A percentile compares a stretch with the other conserved stretches of the same genome.
phyloP scores from a whole-genome alignment of 2,329 filamentous ascomycete genomes.

The Neofusicoccum laricinum region DNA sequence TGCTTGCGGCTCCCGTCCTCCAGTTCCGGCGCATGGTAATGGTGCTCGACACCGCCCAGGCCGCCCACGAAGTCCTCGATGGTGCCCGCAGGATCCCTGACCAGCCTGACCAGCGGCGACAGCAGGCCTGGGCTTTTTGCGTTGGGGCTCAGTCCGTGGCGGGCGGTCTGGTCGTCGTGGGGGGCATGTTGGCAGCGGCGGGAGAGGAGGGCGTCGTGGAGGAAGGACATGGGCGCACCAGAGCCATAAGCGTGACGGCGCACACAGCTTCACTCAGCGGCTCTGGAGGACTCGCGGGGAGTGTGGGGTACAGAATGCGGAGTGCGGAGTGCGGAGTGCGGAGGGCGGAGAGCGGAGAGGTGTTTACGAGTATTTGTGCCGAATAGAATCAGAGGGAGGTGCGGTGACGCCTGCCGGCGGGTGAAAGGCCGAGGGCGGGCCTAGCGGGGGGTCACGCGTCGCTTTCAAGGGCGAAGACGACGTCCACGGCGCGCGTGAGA shows the following conservation, averaged over 20 bases:
- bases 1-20: slow-evolving; percentile 48
- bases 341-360: neutral
- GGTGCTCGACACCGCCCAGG: slow-evolving; percentile 37
- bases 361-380: slow-evolving; percentile 12
- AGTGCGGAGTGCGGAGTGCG: neutral
- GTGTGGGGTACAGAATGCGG: slow-evolving; percentile 4
- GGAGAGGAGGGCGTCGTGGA: slow-evolving; percentile 16
- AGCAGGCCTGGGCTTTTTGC: slow-evolving; percentile 26
- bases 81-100: slow-evolving; percentile 32
- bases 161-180: neutral
- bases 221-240: slow-evolving; percentile 16
- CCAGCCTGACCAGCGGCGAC: slow-evolving; percentile 34
- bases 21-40: neutral
- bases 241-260: slow-evolving; percentile 9
- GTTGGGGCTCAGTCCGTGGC: slow-evolving; percentile 10
- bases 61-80: slow-evolving; percentile 23
- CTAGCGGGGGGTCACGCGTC: slow-evolving; percentile 9
- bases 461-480: neutral
- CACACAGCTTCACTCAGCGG: neutral
- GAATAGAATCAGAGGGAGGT: slow-evolving; percentile 8
- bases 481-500: neutral
- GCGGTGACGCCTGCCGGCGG: slow-evolving; percentile 2
- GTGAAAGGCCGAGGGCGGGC: slow-evolving; percentile 2
- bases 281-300: neutral
- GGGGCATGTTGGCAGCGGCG: slow-evolving; percentile 10